A percentile compares a stretch with the other conserved stretches of the same genome.
Conservation (phyloP, 257 asterid genomes). For the Solanum appendiculatum region DNA sequence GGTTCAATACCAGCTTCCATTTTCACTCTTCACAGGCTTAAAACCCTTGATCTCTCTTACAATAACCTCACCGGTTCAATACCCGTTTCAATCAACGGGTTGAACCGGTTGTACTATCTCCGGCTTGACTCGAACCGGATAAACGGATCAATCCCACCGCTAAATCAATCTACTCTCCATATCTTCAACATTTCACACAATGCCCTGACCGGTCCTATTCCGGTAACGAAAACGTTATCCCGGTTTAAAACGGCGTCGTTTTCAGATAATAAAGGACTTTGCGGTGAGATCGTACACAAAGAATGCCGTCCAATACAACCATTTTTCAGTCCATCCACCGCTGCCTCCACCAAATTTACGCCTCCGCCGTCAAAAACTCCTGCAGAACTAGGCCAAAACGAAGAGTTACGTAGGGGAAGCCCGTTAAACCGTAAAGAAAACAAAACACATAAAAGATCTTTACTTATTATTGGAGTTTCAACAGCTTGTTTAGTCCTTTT, state of each 20-base stretch:
- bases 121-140: constrained; percentile 76
- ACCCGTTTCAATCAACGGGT: constrained; percentile 22
- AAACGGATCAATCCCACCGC: constrained; percentile 71
- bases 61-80: constrained; percentile 61
- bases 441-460: constrained; percentile 22
- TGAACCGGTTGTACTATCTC: constrained; percentile 55
- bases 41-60: constrained; percentile 60
- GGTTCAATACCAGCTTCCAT: constrained; percentile 56
- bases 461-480: constrained; percentile 44
- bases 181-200: constrained; percentile 62
- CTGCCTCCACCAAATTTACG: background rate
- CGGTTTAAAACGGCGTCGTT: constrained; percentile 50
- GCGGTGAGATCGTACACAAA: constrained; percentile 61
- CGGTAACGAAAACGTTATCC: constrained; percentile 52
- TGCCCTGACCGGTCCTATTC: constrained; percentile 64
- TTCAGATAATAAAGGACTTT: constrained; percentile 40
- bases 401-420: constrained; percentile 12
- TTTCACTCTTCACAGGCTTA: constrained; percentile 62
- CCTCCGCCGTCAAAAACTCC: constrained; percentile 19
- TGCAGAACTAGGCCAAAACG: constrained; percentile 26
- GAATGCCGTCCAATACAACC: constrained; percentile 47
- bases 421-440: background rate
- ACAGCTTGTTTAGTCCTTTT: constrained; percentile 29
- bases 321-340: constrained; percentile 31
- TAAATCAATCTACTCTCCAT: constrained; percentile 51